phyloP scores from a whole-genome alignment of 768 basidiomycete genomes.

The Mycena vitilis region DNA sequence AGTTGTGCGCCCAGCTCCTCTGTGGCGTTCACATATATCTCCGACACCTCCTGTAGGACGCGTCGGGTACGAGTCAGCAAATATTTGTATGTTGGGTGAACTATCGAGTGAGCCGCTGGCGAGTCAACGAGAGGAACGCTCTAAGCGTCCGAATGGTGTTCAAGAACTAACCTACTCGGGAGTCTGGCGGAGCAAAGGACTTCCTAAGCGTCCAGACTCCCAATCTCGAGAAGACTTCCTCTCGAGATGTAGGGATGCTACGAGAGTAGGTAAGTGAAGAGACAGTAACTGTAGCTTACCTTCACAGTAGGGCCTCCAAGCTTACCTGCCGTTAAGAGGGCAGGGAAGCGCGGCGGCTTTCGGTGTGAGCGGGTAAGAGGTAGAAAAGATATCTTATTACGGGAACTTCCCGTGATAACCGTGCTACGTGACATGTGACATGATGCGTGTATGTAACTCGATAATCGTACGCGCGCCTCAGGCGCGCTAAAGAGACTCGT shows the following conservation, averaged over 20 bases:
- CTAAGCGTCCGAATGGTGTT: conserved; percentile 3
- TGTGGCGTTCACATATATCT: too few relatives aligned
- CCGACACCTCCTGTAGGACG: too few relatives aligned
- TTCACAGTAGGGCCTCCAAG: conserved; percentile 2
- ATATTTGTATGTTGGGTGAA: conserved; percentile 1
- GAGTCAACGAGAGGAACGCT: too few relatives aligned
- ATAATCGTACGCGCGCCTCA: not conserved
- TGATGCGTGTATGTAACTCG: not conserved
- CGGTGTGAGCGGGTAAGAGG: too few relatives aligned
- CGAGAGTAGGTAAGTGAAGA: not conserved
- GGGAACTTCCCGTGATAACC: not conserved
- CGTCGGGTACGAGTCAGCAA: not conserved
- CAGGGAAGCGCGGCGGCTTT: not conserved
- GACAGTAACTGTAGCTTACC: not conserved
- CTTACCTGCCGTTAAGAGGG: not conserved
- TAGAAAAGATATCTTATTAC: not conserved
- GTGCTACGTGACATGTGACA: not conserved
- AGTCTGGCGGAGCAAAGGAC: not conserved
- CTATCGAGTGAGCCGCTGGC: not conserved
- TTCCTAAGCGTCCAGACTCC: not conserved
- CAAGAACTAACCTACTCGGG: not conserved
- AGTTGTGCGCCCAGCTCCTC: too few relatives aligned
- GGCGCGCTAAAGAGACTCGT: not conserved
- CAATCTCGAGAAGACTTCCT: too few relatives aligned
- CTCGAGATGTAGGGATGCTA: not conserved